Evolutionary conservation across 2,329 filamentous ascomycete genomes (phyloP).

Genomic region (Chaetomiaceae sp.): DNA sequence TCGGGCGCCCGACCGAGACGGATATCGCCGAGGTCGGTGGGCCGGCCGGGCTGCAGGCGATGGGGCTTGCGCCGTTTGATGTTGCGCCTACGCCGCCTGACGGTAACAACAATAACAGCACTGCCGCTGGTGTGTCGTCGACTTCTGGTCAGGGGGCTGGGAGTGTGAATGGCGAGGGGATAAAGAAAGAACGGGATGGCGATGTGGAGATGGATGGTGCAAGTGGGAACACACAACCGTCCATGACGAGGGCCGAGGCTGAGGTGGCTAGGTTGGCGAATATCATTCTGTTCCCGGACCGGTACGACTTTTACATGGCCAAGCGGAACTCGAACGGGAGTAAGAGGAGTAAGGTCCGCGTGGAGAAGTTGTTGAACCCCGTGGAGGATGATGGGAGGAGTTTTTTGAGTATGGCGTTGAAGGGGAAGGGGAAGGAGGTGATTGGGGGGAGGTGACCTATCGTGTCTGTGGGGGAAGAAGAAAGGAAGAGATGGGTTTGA

Average conservation of each 20-base stretch:
- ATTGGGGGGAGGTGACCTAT: too few relatives aligned
- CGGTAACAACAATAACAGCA: too few relatives aligned
- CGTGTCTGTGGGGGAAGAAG: too few relatives aligned
- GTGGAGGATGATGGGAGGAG: background rate
- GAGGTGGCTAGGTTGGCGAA: slow-evolving; percentile 53
- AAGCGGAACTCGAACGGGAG: slow-evolving; percentile 29
- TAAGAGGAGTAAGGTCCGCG: slow-evolving; percentile 14
- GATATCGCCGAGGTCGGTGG: slow-evolving; percentile 50
- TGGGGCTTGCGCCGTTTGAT: slow-evolving; percentile 53
- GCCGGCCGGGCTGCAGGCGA: slow-evolving; percentile 49
- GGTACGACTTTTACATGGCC: slow-evolving; percentile 46
- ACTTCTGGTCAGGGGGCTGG: slow-evolving; percentile 11
- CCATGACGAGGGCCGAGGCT: slow-evolving; percentile 39
- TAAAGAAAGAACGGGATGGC: slow-evolving; percentile 14
- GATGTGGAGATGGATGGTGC: slow-evolving; percentile 18
- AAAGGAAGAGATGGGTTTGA: background rate
- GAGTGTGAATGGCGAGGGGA: slow-evolving; percentile 29
- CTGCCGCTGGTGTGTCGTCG: background rate
- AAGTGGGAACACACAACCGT: background rate
- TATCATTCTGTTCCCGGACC: slow-evolving; percentile 53
- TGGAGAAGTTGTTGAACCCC: slow-evolving; percentile 5
- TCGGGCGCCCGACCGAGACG: slow-evolving; percentile 44
- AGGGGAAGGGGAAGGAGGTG: background rate
- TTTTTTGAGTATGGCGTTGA: too few relatives aligned
- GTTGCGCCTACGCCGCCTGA: slow-evolving; percentile 34